phyloP scores from a whole-genome alignment of 2,329 filamentous ascomycete species.

The Claviceps sp. region DNA sequence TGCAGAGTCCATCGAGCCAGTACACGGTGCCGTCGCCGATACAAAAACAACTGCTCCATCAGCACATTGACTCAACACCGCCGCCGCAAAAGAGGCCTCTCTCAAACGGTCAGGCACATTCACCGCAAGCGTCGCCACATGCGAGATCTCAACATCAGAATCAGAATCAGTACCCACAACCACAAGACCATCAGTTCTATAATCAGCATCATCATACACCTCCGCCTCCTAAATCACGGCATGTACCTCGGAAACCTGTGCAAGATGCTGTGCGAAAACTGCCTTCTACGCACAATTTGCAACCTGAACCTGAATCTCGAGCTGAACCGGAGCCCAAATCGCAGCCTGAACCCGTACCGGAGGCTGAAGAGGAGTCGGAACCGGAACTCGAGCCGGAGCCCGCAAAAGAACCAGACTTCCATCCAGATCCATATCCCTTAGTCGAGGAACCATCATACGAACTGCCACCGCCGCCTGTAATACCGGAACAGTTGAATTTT shows the following conservation, averaged over 20 bases:
- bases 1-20: conserved; percentile 6
- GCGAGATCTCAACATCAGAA: conserved; percentile 4
- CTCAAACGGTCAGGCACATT: conserved; percentile 12
- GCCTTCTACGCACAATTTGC: neutral
- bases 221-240: conserved; percentile 6
- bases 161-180: conserved; percentile 1
- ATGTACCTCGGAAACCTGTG: conserved; percentile 1
- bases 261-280: conserved; percentile 2
- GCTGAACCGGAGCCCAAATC: neutral
- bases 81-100: conserved; percentile 3
- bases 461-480: conserved; percentile 2
- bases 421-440: neutral
- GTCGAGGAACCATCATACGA: neutral
- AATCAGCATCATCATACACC: conserved; percentile 1
- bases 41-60: conserved; percentile 16
- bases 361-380: neutral
- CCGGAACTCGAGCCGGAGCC: neutral
- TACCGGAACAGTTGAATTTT: conserved; percentile 15
- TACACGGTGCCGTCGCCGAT: conserved; percentile 7
- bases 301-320: neutral
- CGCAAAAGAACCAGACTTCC: neutral
- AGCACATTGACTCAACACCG: conserved; percentile 10
- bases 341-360: neutral
- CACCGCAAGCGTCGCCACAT: conserved; percentile 12
- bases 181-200: neutral